Base-by-base conservation (phyloP, 2,329 filamentous ascomycete genomes). In the Ophioceras dolichostomum region DNA sequence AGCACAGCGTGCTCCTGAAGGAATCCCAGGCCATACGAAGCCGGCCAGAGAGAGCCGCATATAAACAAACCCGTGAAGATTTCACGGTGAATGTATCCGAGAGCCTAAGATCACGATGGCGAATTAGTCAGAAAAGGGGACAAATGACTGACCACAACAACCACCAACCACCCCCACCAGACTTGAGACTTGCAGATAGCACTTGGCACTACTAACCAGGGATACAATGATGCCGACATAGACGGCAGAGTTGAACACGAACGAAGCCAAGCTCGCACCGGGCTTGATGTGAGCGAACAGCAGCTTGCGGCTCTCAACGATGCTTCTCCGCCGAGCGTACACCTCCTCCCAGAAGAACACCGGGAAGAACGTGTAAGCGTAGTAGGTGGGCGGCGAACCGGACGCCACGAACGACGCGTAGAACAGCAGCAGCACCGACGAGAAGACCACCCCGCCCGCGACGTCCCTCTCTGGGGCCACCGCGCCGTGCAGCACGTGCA, bases 281-380 rank as follows among this genome's bases (percentile, higher is more conserved):
- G 79, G 77, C 38, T 70, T 65, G 30, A 88, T 61, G 46, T 88
- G 71, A 1, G 73, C 69, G 45, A 94, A 78, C 8, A 96, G 62
- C 35, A 73, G 67, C 44, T 68, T 70, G 36, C 71, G 67, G 3
- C 87, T 88, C 43, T 77, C 70, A 5, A 61, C 51, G 10, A 95
- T 57, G 30, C 83, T 83, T 32, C 70, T 67, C 39, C 87, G 73
- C 20, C 83, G 76, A 3, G 84, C 83, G 57, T 81, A 89, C 0
- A 95, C 84, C 51, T 95, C 88, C 57, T 95, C 89, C 91, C 91
- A 98, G 62, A 98, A 96, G 40, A 85, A 73, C 3, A 94, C 78
- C 0, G 91, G 91, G 57, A 98, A 98, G 48, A 93, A 73, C 1
- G 81, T 83, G 55, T 98, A 98, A 2, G 76, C 74, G 51, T 96